Base-by-base conservation (phyloP, 75 land plant genomes). In the Pinus tabuliformis region DNA sequence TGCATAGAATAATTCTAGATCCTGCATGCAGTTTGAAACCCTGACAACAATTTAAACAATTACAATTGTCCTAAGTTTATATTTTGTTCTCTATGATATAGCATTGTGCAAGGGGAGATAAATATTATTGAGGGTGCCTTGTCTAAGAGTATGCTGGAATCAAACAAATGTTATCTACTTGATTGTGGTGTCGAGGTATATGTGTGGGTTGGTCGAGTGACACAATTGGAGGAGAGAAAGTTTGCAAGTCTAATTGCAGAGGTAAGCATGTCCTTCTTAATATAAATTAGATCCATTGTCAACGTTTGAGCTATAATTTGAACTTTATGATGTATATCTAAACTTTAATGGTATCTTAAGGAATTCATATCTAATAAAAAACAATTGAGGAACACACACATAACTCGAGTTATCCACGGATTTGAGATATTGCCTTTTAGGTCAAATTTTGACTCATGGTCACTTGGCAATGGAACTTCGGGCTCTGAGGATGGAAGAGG, bases 151-250 rank as follows among this genome's bases (percentile, higher is more conserved):
- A 18, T 83, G 65, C 73, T 93, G 70, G 65, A 61, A 17, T 33
- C 80, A 59, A 57, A 91, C 63, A 91, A 87, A 61, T 93, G 95
- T 78, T 93, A 92, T 75, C 33, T 92, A 75, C 60, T 92, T 37
- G 95, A 92, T 72, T 90, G 89, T 83, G 87, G 65, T 13, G 11
- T 59, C 56, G 83, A 87, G 60, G 22, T 89, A 21, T 89, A 77
- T 73, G 80, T 91, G 42, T 93, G 96, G 96, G 81, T 87, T 86
- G 96, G 96, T 54, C 88, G 84, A 72, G 82, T 56, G 68, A 91
- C 91, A 16, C 71, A 73, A 3, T 16, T 91, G 11, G 66, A 75
- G 52, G 90, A 91, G 73, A 77, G 91, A 77, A 91, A 89, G 72
- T 54, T 58, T 33, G 75, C 91, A 20, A 74, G 71, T 28, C 70